phyloP scores from a whole-genome alignment of 2,329 filamentous ascomycete genomes.

The Venturia pyrina region DNA sequence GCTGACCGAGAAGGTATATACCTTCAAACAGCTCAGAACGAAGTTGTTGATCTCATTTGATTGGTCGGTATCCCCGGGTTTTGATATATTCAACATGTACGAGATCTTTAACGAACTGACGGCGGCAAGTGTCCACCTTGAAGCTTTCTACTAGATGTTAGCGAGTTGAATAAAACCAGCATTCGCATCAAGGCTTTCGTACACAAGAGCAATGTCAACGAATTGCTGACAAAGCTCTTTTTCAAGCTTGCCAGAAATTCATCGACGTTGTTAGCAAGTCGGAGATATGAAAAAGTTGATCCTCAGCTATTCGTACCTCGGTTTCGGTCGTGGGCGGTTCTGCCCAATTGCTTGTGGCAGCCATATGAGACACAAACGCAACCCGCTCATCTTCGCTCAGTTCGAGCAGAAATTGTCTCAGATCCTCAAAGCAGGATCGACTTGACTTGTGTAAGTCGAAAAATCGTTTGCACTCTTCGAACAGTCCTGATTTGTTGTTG shows the following conservation, averaged over 20 bases:
- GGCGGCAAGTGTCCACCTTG: background rate
- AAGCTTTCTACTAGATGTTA: background rate
- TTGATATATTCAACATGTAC: conserved; percentile 3
- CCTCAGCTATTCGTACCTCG: background rate
- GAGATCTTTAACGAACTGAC: conserved; percentile 9
- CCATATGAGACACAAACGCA: background rate
- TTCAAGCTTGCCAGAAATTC: background rate
- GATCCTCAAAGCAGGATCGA: conserved; percentile 11
- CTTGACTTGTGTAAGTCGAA: conserved; percentile 1
- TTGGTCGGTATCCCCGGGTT: background rate
- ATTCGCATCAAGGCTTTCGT: background rate
- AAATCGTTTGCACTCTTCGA: background rate
- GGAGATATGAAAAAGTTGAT: background rate
- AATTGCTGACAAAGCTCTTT: background rate
- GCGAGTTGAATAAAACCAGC: background rate
- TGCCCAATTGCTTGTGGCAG: background rate
- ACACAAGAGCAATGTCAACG: background rate
- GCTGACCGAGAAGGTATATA: background rate
- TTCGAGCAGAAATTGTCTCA: background rate
- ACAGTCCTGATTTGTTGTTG: background rate
- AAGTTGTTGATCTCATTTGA: background rate
- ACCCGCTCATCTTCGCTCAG: conserved; percentile 1
- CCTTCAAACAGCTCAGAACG: conserved; percentile 1
- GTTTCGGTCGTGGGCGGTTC: background rate
- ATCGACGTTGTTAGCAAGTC: background rate